Evolutionary conservation across 2,329 filamentous ascomycete genomes (phyloP).

Genomic region (Fusarium abutilonis): DNA sequence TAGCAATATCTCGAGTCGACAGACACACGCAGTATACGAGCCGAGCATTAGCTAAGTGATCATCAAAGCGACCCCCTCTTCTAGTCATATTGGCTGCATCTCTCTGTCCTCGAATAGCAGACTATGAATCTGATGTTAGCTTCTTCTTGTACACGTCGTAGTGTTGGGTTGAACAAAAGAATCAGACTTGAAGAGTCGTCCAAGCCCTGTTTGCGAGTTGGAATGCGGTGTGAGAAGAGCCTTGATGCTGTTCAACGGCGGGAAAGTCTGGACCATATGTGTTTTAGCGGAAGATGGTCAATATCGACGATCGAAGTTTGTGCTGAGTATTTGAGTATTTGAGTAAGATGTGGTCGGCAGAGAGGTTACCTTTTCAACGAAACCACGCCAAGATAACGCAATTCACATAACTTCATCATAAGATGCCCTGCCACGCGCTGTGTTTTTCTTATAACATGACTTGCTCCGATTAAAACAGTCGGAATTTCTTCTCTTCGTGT

Average conservation of each 20-base stretch:
- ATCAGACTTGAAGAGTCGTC: neutral
- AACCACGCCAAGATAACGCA: neutral
- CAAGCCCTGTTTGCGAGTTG: slow-evolving; percentile 17
- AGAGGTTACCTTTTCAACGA: neutral
- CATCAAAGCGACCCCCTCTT: neutral
- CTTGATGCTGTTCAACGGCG: neutral
- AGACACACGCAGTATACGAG: neutral
- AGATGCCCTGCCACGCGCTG: neutral
- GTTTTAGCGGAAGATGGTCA: neutral
- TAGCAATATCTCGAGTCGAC: neutral
- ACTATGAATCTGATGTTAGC: neutral
- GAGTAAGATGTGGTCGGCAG: too few species aligned
- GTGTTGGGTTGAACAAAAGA: slow-evolving; percentile 9
- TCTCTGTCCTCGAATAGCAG: neutral
- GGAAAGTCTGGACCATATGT: neutral
- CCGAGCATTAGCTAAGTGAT: neutral
- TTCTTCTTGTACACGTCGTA: neutral
- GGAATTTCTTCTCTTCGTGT: neutral
- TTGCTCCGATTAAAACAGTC: neutral
- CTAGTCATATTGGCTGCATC: neutral
- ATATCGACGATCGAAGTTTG: neutral
- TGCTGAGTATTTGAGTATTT: neutral
- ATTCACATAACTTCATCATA: neutral
- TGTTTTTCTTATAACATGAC: neutral
- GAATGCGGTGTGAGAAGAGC: neutral